Conservation (phyloP, 345 rosid species). For the Toxicodendron radicans region DNA sequence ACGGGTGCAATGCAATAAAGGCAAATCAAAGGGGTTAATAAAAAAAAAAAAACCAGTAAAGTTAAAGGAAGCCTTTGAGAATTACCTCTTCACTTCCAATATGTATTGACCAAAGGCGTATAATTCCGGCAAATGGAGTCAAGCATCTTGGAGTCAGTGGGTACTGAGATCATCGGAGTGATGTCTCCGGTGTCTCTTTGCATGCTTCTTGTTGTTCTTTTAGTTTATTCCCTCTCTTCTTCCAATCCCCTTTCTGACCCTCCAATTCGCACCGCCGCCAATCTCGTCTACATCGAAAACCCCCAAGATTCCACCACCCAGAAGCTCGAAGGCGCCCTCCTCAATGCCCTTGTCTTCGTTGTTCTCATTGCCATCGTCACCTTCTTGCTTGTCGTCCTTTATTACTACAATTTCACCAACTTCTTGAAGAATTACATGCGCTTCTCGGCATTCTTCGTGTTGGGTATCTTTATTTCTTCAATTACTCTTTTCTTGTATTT, state of each 20-base stretch:
- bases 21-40: too few relatives aligned
- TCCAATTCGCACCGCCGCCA: conserved; percentile 91
- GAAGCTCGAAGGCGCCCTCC: conserved; percentile 87
- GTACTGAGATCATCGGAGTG: conserved; percentile 88
- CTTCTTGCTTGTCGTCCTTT: conserved; percentile 77
- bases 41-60: too few relatives aligned
- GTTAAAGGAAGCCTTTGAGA: too few relatives aligned
- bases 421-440: conserved; percentile 95
- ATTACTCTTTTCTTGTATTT: background rate
- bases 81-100: background rate
- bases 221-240: conserved; percentile 81
- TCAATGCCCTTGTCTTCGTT: conserved; percentile 84
- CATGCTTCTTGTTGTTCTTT: conserved; percentile 90
- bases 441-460: conserved; percentile 84
- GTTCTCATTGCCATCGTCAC: conserved; percentile 73
- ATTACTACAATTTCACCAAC: conserved; percentile 87
- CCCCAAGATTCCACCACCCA: conserved; percentile 73
- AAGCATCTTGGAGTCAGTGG: conserved; percentile 70
- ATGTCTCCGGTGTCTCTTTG: conserved; percentile 96
- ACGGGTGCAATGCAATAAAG: too few relatives aligned
- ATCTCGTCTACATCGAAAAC: conserved; percentile 84
- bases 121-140: conserved; percentile 46
- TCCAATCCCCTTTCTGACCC: conserved; percentile 46
- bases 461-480: conserved; percentile 38
- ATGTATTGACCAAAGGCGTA: conserved; percentile 18